A percentile compares a stretch with the other conserved stretches of the same genome.
Conservation (phyloP, 371 early-diverging fungal species). For the Rhizopus sp. region DNA sequence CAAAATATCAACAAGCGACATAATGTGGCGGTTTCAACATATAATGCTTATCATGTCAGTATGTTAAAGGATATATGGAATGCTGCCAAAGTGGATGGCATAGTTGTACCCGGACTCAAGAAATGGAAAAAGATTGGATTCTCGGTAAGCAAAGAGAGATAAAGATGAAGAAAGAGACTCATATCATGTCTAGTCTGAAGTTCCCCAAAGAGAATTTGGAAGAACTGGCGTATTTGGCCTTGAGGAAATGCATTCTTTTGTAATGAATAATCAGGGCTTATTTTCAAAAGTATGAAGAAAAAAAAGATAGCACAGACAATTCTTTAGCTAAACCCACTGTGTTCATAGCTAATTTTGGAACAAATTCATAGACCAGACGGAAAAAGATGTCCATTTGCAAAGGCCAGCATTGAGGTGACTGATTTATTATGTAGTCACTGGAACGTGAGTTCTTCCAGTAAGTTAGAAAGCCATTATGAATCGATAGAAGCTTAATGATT, state of each 20-base stretch:
- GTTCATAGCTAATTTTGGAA: slow-evolving; percentile 52
- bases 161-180: no score
- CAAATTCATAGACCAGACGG: slow-evolving; percentile 62
- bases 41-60: slow-evolving; percentile 51
- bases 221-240: slow-evolving; percentile 71
- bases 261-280: slow-evolving; percentile 40
- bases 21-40: slow-evolving; percentile 51
- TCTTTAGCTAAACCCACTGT: neutral
- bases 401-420: slow-evolving; percentile 68
- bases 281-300: slow-evolving; percentile 60
- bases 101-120: slow-evolving; percentile 33
- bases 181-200: slow-evolving; percentile 50
- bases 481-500: neutral
- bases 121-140: slow-evolving; percentile 76
- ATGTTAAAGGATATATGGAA: slow-evolving; percentile 65
- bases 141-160: slow-evolving; percentile 45
- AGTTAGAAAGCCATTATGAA: neutral
- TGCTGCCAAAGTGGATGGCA: slow-evolving; percentile 48
- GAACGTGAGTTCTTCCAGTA: slow-evolving; percentile 69
- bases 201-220: slow-evolving; percentile 63
- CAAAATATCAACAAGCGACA: slow-evolving; percentile 57
- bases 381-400: slow-evolving; percentile 66
- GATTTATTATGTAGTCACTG: slow-evolving; percentile 72
- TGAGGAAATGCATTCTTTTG: slow-evolving; percentile 65
- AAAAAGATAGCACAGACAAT: no score